phyloP scores from a whole-genome alignment of 441 rosid genomes.

The Dalechampia spathulata region DNA sequence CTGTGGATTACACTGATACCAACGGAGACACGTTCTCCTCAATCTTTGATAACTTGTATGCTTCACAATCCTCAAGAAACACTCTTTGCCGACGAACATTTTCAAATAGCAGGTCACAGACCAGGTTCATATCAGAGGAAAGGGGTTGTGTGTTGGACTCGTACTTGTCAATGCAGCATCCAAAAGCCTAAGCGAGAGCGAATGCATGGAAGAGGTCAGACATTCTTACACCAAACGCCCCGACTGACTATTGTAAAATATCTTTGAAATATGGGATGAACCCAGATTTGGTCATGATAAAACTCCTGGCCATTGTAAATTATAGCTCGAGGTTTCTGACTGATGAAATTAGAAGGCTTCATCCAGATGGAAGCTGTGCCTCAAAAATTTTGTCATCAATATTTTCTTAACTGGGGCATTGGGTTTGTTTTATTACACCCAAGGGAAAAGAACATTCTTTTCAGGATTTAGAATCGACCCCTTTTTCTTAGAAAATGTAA shows the following conservation, averaged over 20 bases:
- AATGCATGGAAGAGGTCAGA: conserved; percentile 17
- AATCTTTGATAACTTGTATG: conserved; percentile 41
- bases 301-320: conserved; percentile 40
- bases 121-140: conserved; percentile 44
- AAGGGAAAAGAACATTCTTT: conserved; percentile 20
- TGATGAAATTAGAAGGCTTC: conserved; percentile 20
- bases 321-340: conserved; percentile 19
- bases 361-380: conserved; percentile 23
- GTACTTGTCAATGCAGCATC: conserved; percentile 20
- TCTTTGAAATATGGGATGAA: conserved; percentile 39
- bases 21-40: conserved; percentile 44
- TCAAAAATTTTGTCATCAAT: conserved; percentile 27
- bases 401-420: conserved; percentile 27
- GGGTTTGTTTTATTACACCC: conserved; percentile 12
- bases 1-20: conserved; percentile 52
- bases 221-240: conserved; percentile 18
- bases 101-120: conserved; percentile 39
- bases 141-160: conserved; percentile 43
- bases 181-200: conserved; percentile 12
- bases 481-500: background rate
- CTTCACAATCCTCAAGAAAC: conserved; percentile 35
- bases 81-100: conserved; percentile 51
- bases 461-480: conserved; percentile 12
- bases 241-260: conserved; percentile 20
- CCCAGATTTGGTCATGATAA: conserved; percentile 27